phyloP scores from a whole-genome alignment of 2,329 filamentous ascomycete species.

The Fusarium succisae region DNA sequence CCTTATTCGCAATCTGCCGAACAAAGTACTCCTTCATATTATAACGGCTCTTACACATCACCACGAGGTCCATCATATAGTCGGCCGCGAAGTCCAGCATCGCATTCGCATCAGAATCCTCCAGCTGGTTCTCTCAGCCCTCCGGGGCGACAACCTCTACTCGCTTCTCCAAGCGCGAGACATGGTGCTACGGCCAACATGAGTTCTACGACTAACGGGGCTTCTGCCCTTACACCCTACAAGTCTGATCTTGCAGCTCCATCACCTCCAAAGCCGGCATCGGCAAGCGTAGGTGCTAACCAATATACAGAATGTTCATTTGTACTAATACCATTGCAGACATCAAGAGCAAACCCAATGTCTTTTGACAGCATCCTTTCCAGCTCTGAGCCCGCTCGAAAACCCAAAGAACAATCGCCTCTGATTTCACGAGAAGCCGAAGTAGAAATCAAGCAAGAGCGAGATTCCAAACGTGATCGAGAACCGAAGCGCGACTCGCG shows the following conservation, averaged over 20 bases:
- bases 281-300: constrained; percentile 49
- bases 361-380: constrained; percentile 95
- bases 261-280: constrained; percentile 52
- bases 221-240: constrained; percentile 48
- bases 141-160: constrained; percentile 51
- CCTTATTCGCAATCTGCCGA: constrained; percentile 57
- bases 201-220: constrained; percentile 54
- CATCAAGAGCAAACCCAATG: constrained; percentile 85
- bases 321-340: constrained; percentile 55
- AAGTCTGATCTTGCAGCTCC: constrained; percentile 54
- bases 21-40: constrained; percentile 55
- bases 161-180: constrained; percentile 60
- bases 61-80: constrained; percentile 55
- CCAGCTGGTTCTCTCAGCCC: constrained; percentile 56
- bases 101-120: constrained; percentile 60
- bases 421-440: constrained; percentile 43
- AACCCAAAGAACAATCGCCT: constrained; percentile 59
- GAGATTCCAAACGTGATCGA: constrained; percentile 23
- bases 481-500: constrained; percentile 31
- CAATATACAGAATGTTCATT: constrained; percentile 2
- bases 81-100: constrained; percentile 60
- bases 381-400: constrained; percentile 73
- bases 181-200: constrained; percentile 53
- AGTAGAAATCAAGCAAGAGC: constrained; percentile 28
- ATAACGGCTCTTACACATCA: constrained; percentile 61